Evolutionary conservation across 179 eudicot species (phyloP), one percentile per base, ranked within the genome.

Genomic region (Sideroxylon spinosum): DNA sequence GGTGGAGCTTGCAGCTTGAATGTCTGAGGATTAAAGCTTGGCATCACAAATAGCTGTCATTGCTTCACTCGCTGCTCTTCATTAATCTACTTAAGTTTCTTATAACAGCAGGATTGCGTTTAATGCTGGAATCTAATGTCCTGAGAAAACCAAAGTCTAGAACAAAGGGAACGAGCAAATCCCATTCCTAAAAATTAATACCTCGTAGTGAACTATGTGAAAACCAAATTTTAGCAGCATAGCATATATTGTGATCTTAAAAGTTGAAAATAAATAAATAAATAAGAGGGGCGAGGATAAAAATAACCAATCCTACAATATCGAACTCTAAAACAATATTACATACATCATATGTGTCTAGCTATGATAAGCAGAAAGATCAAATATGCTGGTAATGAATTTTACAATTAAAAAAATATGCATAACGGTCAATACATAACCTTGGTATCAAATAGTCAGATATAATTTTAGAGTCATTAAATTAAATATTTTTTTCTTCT

Each of bases 101-200:
- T 96, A 56, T 94, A 77, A 96, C 99, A 74, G 99, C 97, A n/a
- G 98, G 92, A 82, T 96, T 96, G 77, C 98, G 95, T 84, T 90
- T 96, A 77, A 96, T 96, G 89, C 98, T 94, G 62, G 98, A 96
- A 82, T 96, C 99, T 73, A 96, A 82, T 26, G 97, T 88, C 88
- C 95, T 92, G 71, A 95, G 88, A 78, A 90, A 89, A 80, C 85
- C 81, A n/a, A 96, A 81, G 80, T 95, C 99, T 95, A 82, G 44
- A 70, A 79, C 74, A 71, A 78, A 83, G 61, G 67, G 10, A 72
- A 23, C 16, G 28, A 22, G 22, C 6, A 55, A 17, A 61, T 0
- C 46, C n/a, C 19, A 59, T 23, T 32, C 29, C 56, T 55, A 20
- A 61, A 37, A 60, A 74, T 74, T 12, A 56, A 74, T 44, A 60